These are phyloP conservation scores for Acer negundo DNA, from an alignment of 345 rosid genomes.

Conservation along the genomic window DNA sequence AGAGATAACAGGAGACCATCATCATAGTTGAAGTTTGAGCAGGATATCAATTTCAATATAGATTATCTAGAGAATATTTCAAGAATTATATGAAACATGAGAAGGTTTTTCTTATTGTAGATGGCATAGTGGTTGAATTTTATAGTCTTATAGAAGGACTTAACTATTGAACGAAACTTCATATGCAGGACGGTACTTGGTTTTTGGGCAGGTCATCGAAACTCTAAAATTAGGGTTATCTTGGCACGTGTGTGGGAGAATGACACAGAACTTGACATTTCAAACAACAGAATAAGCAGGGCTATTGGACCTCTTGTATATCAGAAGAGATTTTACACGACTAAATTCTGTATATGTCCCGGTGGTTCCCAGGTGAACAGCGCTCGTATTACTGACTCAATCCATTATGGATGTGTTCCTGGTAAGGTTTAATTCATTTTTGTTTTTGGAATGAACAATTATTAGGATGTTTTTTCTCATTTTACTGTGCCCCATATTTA, in stretches of 20 bases:
- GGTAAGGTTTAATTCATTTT: constrained; percentile 44
- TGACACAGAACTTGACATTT: constrained; percentile 86
- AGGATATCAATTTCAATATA: background rate
- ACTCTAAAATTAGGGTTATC: constrained; percentile 92
- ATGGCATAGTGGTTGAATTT: background rate
- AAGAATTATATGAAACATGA: background rate
- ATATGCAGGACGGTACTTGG: constrained; percentile 84
- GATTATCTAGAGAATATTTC: background rate
- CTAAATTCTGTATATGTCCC: constrained; percentile 95
- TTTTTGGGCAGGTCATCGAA: constrained; percentile 98
- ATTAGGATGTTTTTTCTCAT: background rate
- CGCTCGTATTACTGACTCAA: constrained; percentile 95
- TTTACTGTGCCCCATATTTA: background rate
- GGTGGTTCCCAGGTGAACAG: constrained; percentile 99
- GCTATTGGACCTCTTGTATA: constrained; percentile 81
- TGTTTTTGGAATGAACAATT: background rate
- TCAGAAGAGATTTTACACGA: constrained; percentile 87
- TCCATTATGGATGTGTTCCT: constrained; percentile 96
- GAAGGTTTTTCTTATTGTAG: background rate
- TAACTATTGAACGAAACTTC: background rate
- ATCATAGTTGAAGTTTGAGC: background rate
- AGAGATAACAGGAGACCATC: background rate
- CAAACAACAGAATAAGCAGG: constrained; percentile 82
- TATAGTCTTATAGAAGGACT: background rate
- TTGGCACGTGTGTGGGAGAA: constrained; percentile 97